These are phyloP conservation scores for Botrytis galanthina DNA, from an alignment of 2,329 filamentous ascomycete species.

Conservation along the genomic window DNA sequence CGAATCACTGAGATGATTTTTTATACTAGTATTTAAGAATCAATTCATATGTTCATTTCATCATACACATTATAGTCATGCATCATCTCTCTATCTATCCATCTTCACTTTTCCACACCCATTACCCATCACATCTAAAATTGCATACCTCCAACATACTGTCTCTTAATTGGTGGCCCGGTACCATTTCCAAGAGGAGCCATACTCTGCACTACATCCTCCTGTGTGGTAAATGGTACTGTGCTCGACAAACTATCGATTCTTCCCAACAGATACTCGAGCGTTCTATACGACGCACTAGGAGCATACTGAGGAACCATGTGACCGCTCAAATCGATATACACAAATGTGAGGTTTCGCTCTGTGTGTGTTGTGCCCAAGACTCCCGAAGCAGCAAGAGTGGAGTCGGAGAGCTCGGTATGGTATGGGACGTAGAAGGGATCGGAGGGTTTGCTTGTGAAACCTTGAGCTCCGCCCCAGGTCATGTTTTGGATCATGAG, in stretches of 20 bases:
- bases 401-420: slow-evolving; percentile 64
- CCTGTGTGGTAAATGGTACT: slow-evolving; percentile 40
- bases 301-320: slow-evolving; percentile 65
- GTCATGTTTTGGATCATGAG: slow-evolving; percentile 68
- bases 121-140: not conserved
- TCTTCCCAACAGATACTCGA: slow-evolving; percentile 74
- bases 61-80: not conserved
- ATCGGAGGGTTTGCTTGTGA: slow-evolving; percentile 45
- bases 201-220: not conserved
- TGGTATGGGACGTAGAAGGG: slow-evolving; percentile 49
- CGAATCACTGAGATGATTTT: not conserved
- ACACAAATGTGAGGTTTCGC: slow-evolving; percentile 62
- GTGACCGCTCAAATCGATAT: slow-evolving; percentile 52
- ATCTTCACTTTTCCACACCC: not conserved
- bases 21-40: not conserved
- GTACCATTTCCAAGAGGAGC: not conserved
- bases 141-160: not conserved
- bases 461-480: slow-evolving; percentile 61
- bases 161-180: not conserved
- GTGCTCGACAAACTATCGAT: slow-evolving; percentile 54
- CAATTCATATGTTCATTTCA: not conserved
- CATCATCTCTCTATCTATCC: not conserved
- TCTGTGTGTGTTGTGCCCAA: slow-evolving; percentile 71
- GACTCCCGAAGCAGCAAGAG: slow-evolving; percentile 64
- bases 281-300: slow-evolving; percentile 64